Evolutionary conservation across 2,329 filamentous ascomycete genomes (phyloP).

Genomic region (Cytospora piceicola): DNA sequence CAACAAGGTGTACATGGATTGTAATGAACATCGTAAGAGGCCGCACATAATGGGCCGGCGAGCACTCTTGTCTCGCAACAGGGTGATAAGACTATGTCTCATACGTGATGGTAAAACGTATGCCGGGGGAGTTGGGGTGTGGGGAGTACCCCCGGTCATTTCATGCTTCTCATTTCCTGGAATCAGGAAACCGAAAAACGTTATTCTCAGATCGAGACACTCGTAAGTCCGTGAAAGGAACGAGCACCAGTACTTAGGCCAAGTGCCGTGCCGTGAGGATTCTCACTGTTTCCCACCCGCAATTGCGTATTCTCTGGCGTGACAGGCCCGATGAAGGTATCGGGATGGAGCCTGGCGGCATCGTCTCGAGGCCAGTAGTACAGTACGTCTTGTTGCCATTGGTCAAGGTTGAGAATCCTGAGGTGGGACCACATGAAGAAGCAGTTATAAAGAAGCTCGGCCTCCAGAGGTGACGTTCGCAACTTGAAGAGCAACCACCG

Average conservation of each 20-base stretch:
- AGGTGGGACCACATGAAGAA: constrained; percentile 37
- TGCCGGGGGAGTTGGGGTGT: background rate
- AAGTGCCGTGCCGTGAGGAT: background rate
- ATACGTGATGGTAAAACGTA: background rate
- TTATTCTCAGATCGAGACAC: background rate
- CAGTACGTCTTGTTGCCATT: constrained; percentile 50
- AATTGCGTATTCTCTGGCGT: constrained; percentile 22
- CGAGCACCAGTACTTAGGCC: background rate
- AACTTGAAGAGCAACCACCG: constrained; percentile 59
- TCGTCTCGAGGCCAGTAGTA: constrained; percentile 46
- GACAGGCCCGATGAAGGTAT: constrained; percentile 29
- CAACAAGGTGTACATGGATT: background rate
- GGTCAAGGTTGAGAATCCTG: constrained; percentile 40
- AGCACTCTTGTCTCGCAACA: background rate
- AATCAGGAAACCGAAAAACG: background rate
- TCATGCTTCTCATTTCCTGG: background rate
- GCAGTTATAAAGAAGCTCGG: constrained; percentile 46
- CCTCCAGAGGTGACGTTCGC: constrained; percentile 51
- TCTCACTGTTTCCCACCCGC: background rate
- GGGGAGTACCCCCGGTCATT: too few species aligned
- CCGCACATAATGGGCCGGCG: background rate
- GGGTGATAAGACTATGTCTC: background rate
- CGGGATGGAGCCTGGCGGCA: constrained; percentile 33
- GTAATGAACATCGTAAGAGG: background rate
- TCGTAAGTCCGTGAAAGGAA: background rate